A percentile compares a stretch with the other conserved stretches of the same genome.
Evolutionary conservation across 345 rosid species (phyloP).

Genomic region (Hirschfeldia incana): DNA sequence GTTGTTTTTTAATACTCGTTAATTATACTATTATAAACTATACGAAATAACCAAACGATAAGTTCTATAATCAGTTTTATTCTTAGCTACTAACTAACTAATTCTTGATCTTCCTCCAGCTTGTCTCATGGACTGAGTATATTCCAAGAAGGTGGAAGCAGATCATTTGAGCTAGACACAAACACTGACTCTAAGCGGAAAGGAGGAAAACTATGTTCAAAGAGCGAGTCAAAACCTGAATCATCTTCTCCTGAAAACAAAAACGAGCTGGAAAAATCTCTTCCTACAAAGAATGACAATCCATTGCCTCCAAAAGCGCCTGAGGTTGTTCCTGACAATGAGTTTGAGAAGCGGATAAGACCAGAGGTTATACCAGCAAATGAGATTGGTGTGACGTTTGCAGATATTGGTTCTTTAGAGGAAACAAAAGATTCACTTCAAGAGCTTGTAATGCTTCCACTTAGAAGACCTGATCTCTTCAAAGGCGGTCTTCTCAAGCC

Average conservation of each 20-base stretch:
- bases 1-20: too few species aligned
- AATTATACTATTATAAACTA: not conserved
- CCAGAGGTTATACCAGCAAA: constrained; percentile 73
- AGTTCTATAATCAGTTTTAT: not conserved
- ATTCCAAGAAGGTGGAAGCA: constrained; percentile 81
- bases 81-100: not conserved
- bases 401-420: constrained; percentile 87
- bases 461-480: constrained; percentile 93
- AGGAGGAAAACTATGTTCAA: constrained; percentile 56
- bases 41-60: not conserved
- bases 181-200: constrained; percentile 69
- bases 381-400: constrained; percentile 96
- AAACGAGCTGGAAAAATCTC: constrained; percentile 62
- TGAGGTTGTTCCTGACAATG: constrained; percentile 88
- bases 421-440: constrained; percentile 94
- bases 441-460: constrained; percentile 98
- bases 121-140: constrained; percentile 90
- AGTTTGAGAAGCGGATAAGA: constrained; percentile 64
- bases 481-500: constrained; percentile 96
- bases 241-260: constrained; percentile 51
- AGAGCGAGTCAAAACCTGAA: constrained; percentile 62
- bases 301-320: constrained; percentile 62
- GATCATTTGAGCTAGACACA: constrained; percentile 64
- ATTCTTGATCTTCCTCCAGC: constrained; percentile 45
- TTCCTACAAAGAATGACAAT: constrained; percentile 67